phyloP scores from a whole-genome alignment of 1,284 basidiomycete species.

The Agaricales sp. region DNA sequence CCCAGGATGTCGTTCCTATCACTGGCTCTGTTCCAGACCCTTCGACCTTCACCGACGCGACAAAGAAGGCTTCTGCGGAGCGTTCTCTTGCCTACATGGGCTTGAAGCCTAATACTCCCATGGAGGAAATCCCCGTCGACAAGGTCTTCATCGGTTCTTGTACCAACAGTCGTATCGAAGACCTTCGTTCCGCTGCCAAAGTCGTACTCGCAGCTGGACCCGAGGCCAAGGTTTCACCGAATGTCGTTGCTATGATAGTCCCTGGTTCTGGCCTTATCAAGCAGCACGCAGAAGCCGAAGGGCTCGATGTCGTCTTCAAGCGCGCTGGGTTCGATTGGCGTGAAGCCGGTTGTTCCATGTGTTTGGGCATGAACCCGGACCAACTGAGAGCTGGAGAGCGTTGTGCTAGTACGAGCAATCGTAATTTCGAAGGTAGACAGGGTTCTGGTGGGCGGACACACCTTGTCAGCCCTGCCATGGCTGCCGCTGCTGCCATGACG shows the following conservation, averaged over 20 bases:
- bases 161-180: constrained; percentile 95
- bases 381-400: constrained; percentile 85
- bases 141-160: constrained; percentile 97
- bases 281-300: constrained; percentile 91
- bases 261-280: constrained; percentile 94
- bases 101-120: constrained; percentile 69
- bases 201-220: constrained; percentile 72
- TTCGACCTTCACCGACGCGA: constrained; percentile 49
- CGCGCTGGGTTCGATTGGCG: constrained; percentile 97
- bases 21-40: constrained; percentile 83
- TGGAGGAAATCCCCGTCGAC: constrained; percentile 82
- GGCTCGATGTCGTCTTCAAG: constrained; percentile 85
- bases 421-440: constrained; percentile 94
- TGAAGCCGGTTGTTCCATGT: constrained; percentile 98
- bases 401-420: constrained; percentile 93
- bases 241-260: constrained; percentile 89
- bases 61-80: constrained; percentile 66
- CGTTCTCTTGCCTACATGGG: constrained; percentile 92
- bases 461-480: constrained; percentile 92
- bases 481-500: constrained; percentile 86
- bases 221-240: constrained; percentile 69
- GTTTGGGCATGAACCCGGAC: constrained; percentile 96
- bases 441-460: constrained; percentile 91
- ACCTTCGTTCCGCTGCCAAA: constrained; percentile 82
- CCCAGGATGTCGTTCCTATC: constrained; percentile 87